Conservation (phyloP, 352 stramenopile genomes). For the Phytophthora foliorum region DNA sequence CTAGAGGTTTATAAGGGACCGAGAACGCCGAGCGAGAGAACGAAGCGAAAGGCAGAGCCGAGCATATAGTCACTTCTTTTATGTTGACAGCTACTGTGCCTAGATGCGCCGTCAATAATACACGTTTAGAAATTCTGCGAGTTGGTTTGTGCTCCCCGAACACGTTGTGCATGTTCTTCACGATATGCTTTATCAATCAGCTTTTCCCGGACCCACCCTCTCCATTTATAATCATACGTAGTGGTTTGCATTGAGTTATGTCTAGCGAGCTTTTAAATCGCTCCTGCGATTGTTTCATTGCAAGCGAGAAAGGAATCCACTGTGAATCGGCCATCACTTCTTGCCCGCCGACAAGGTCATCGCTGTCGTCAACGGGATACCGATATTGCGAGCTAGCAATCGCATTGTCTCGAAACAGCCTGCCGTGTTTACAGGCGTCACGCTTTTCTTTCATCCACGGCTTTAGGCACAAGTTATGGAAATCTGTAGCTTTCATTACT, state of each 20-base stretch:
- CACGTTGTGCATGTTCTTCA: not conserved
- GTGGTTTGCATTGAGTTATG: not conserved
- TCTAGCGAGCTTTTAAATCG: not conserved
- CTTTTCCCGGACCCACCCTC: not conserved
- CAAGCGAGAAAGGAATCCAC: not conserved
- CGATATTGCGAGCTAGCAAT: not conserved
- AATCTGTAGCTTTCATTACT: not conserved
- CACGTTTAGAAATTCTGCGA: not conserved
- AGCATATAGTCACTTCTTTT: too few relatives aligned
- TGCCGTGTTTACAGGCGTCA: not conserved
- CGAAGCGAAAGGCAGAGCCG: too few relatives aligned
- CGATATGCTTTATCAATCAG: not conserved
- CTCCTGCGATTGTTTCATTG: not conserved
- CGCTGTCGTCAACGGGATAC: not conserved
- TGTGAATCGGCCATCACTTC: not conserved
- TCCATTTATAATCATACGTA: not conserved
- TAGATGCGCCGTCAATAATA: not conserved
- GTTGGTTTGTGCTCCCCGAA: not conserved
- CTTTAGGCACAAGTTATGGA: not conserved
- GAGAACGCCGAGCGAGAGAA: too few relatives aligned
- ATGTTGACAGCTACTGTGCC: too few relatives aligned
- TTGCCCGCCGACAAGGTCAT: not conserved
- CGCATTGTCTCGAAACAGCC: not conserved
- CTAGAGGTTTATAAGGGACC: too few relatives aligned
- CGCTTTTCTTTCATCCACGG: not conserved